These are phyloP conservation scores for cucumber (Cucumis sativus) DNA, from an alignment of 306 rosid species.

Conservation along the genomic window DNA sequence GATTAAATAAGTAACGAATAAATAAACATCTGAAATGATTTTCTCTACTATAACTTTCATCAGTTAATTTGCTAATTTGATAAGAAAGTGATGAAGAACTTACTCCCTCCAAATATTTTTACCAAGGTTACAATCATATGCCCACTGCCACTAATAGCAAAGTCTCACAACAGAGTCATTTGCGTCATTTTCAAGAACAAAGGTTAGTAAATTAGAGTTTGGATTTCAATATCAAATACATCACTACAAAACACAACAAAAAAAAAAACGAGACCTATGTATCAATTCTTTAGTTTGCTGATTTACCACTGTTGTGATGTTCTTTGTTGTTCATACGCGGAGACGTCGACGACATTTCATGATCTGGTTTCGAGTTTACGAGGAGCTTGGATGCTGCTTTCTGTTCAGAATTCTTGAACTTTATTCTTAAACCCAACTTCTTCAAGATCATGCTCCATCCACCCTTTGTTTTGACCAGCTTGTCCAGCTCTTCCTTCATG, in stretches of 20 bases:
- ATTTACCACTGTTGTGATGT: neutral
- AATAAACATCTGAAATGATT: neutral
- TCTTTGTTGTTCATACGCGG: neutral
- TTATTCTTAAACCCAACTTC: slow-evolving; percentile 42
- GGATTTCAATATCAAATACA: neutral
- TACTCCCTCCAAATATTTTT: neutral
- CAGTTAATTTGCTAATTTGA: neutral
- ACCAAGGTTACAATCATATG: neutral
- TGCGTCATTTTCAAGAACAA: neutral
- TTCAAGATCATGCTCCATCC: slow-evolving; percentile 54
- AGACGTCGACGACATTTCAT: slow-evolving; percentile 12
- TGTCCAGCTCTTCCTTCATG: slow-evolving; percentile 69
- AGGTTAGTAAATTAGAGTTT: slow-evolving; percentile 3
- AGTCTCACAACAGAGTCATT: neutral
- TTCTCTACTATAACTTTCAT: neutral
- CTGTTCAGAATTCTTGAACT: slow-evolving; percentile 26
- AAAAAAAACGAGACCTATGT: neutral
- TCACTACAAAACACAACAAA: neutral
- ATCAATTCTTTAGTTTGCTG: neutral
- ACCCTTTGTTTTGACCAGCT: slow-evolving; percentile 57
- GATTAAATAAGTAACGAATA: neutral
- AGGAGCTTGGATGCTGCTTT: slow-evolving; percentile 27
- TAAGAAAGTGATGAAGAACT: neutral
- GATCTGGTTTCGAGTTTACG: slow-evolving; percentile 28
- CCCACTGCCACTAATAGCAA: neutral